Evolutionary conservation across 176 grass and related monocot genomes (phyloP), one percentile per base, ranked within the genome.

Genomic region (Cocos nucifera): DNA sequence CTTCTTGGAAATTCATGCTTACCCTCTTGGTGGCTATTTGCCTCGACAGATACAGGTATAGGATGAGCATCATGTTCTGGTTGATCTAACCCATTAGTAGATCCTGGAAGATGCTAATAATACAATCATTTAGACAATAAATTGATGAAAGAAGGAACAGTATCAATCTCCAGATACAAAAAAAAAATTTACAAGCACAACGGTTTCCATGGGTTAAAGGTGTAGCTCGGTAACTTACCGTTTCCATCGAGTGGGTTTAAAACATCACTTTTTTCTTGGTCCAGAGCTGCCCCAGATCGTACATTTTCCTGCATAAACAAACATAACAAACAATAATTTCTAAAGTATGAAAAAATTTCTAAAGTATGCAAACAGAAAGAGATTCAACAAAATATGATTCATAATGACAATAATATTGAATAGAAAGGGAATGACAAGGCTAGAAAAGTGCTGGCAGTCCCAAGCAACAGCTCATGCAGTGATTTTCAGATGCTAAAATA

Each of bases 201-300:
- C 2, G 2, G 10, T 44, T 44, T 44, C 2, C 35, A 44, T 3
- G 35, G 35, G 9, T 44, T 44, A 44, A 44, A 44, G 35, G 2
- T 44, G 35, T 14, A 44, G 10, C 35, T 44, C 25, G 23, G 23
- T n/a, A 51, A 63, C 70, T 63, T 51, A 73, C 70, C 63, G 15
- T 54, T 73, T 73, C n/a, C 59, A 63, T 73, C 51, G 61, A 30
- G 17, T 44, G 25, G 62, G 77, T 73, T 63, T 8, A 59, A 32
- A 22, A 55, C 59, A 71, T 80, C 89, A 83, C 88, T 81, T 49
- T 64, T 92, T 76, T 89, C 82, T 48, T 80, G 79, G 70, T 89
- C 61, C 64, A 80, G 70, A 53, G 32, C 32, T 75, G 22, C 71
- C 64, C 50, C 64, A 72, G 73, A 63, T 65, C n/a, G 67, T 56